Base-by-base conservation (phyloP, 257 asterid species). In the Penstemon eatonii region DNA sequence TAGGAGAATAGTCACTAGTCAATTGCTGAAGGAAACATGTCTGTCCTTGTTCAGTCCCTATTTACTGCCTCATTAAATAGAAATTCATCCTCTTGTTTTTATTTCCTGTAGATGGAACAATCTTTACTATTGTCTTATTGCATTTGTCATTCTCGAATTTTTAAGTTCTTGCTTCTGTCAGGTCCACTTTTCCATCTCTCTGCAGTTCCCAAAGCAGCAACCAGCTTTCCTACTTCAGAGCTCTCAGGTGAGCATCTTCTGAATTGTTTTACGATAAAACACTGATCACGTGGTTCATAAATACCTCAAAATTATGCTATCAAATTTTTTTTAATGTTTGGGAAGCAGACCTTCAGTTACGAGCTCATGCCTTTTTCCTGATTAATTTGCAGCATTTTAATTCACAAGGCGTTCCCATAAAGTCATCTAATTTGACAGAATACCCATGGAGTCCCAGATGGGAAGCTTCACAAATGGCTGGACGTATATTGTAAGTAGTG, bases 401-500 rank as follows among this genome's bases (percentile, higher is more conserved):
- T 69, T 52, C 85, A 46, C 84, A 80, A 4, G 84, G 84, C 10
- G 79, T 56, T 41, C 96, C 99, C 43, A 69, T 91, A 47, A 94
- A 89, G 75, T 89, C 96, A 43, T 75, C 65, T 6, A 74, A 62
- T 56, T n/a, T 84, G 36, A 66, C 85, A 7, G 95, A 86, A 7
- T 94, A 76, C 67, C 96, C 96, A 33, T 91, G 97, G 97, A 94
- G 97, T 76, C 96, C 96, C 41, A 83, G 96, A 69, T 94, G 97
- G 99, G 86, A 76, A 44, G 68, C 78, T 55, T 78, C 89, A 13
- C 86, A 82, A 74, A 91, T 91, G 96, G 96, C 95, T 33, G 91
- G 84, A 43, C 78, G 96, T 6, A 78, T 91, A 73, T 80, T 73
- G 97, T 94, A 84, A 87, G 96, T 85, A 59, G 4, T 51, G 8